Evolutionary conservation across 495 filamentous ascomycete species (phyloP), one percentile per base, ranked within the genome.

Genomic region (Penicillium taxi): DNA sequence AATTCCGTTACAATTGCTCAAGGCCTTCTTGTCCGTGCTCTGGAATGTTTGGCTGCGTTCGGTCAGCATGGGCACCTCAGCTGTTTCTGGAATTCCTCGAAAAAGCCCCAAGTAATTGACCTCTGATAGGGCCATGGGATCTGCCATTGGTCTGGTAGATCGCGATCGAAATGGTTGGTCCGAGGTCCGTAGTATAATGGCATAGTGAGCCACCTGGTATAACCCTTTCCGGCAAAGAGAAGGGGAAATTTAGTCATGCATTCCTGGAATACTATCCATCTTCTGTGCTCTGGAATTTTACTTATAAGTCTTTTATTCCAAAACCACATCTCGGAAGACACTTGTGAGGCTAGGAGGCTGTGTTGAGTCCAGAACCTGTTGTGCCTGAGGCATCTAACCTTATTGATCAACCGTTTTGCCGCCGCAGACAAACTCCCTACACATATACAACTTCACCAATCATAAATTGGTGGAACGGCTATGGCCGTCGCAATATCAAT

Each of bases 401-500:
- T 30, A 40, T 45, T n/a, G 18, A 21, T 28, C 4, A 30, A 22
- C 25, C 45, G 39, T 48, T 40, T 48, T 40, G 39, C 32, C 39
- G 39, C 36, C 28, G 18, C 27, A 8, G 19, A 26, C 17, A 32
- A 28, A 15, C 17, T 26, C 19, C 33, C 45, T 40, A 38, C 37
- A 44, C 37, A 25, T 41, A 30, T 41, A 36, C 40, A 39, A 27
- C 37, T 37, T 30, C 44, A 39, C 35, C 28, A 12, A 30, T 22
- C 14, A 16, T 25, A 35, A 24, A 23, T 30, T 32, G 37, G 27
- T 37, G 31, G 30, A 47, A 41, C 50, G 53, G 50, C 53, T 44
- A 74, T 73, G 70, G 67, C 70, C 58, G 55, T 69, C 42, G 65
- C 72, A 47, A 70, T 73, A 56, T 67, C 74, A 32, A 69, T 82